Evolutionary conservation across 176 grass and related monocot species (phyloP), one percentile per base, ranked within the genome.

Genomic region (Tillandsia fasciculata): DNA sequence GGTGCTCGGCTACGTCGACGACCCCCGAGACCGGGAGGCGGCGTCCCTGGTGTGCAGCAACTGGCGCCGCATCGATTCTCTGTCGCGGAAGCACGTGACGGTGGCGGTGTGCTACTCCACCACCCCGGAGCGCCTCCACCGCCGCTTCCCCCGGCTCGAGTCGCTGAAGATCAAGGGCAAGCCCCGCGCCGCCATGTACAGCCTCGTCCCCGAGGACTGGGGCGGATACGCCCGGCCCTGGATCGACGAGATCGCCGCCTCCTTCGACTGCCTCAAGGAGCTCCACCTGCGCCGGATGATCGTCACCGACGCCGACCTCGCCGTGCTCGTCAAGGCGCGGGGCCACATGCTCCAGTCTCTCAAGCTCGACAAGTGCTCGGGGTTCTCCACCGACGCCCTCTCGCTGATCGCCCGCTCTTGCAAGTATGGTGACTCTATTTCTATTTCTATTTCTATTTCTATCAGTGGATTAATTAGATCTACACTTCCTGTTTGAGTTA

Each of bases 81-180:
- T 83, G 56, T 74, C 85, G 27, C 86, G 86, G 66, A 88, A 88
- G 80, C 90, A 92, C 77, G 83, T 92, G 69, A 89, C 90, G 33
- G 74, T 92, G 33, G 82, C 80, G 48, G 83, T 92, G 80, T 92
- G 90, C 86, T 92, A 92, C 80, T 81, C 90, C 1, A 80, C 76
- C 4, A 82, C 80, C 26, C 90, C 90, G 1, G 74, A 64, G 10
- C 75, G 68, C 67, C 86, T 92, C 28, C 80, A 81, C 2, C 63
- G 78, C 66, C 79, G 90, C 2, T 92, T 92, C 83, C 64, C 82
- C 20, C 67, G 83, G 2, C 77, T 92, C n/a, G 86, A 92, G 80
- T 92, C 90, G 57, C 86, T 92, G 20, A 87, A 78, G 3, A 49
- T 93, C 11, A 93, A 93, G 70, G 90, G 90, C 10, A 93, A 93